Percentiles rank a stretch among this genome's conserved stretches.
Conservation (phyloP, 306 rosid species). For the Citrullus colocynthis region DNA sequence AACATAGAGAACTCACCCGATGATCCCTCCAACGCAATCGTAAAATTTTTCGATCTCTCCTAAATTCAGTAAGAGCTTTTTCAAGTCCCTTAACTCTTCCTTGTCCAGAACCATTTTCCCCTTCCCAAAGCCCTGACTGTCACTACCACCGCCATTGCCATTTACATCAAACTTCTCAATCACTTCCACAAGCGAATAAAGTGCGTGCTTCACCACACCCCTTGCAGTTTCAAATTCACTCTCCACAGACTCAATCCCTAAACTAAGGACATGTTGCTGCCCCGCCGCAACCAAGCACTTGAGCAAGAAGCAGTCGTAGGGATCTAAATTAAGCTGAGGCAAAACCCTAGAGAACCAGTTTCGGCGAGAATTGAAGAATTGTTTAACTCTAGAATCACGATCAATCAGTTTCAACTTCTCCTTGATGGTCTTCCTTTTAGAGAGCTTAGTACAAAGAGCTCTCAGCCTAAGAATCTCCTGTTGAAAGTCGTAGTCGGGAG, state of each 20-base stretch:
- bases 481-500: slow-evolving; percentile 40
- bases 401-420: slow-evolving; percentile 39
- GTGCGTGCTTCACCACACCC: slow-evolving; percentile 52
- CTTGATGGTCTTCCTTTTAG: slow-evolving; percentile 12
- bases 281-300: slow-evolving; percentile 82
- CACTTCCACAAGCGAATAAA: slow-evolving; percentile 53
- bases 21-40: slow-evolving; percentile 89
- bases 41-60: slow-evolving; percentile 66
- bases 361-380: slow-evolving; percentile 32
- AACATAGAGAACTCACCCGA: slow-evolving; percentile 48
- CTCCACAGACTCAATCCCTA: slow-evolving; percentile 22
- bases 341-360: slow-evolving; percentile 24
- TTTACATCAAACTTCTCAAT: slow-evolving; percentile 51
- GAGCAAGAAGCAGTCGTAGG: slow-evolving; percentile 33
- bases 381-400: slow-evolving; percentile 55
- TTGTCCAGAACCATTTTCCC: slow-evolving; percentile 28
- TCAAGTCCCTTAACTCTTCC: slow-evolving; percentile 45
- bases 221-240: slow-evolving; percentile 20
- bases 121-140: slow-evolving; percentile 13
- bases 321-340: slow-evolving; percentile 20
- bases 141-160: slow-evolving; percentile 14
- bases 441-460: slow-evolving; percentile 36
- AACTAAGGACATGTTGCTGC: slow-evolving; percentile 59
- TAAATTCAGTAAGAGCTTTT: slow-evolving; percentile 42
- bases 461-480: slow-evolving; percentile 50